Conservation (phyloP, 176 grass and related monocot genomes). For the Carex cristatella region DNA sequence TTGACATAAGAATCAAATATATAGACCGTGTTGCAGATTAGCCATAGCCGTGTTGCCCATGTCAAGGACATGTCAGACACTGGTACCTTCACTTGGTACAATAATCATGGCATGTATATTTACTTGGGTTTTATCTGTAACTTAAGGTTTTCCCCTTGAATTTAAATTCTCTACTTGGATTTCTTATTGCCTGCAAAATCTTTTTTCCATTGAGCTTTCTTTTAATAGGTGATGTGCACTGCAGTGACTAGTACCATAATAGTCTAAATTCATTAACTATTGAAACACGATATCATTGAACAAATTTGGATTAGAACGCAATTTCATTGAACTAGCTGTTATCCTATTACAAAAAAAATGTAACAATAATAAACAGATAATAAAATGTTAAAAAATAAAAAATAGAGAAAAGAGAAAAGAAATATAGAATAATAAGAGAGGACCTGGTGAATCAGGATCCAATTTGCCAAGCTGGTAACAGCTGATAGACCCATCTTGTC, state of each 20-base stretch:
- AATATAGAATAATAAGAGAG: slow-evolving; percentile 21
- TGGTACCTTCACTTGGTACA: not conserved
- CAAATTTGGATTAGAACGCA: slow-evolving; percentile 1
- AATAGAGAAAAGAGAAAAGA: not conserved
- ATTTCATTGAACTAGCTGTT: not conserved
- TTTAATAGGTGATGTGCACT: not conserved
- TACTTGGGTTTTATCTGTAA: not conserved
- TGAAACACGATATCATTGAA: not conserved
- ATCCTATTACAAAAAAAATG: not conserved
- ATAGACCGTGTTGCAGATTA: not conserved
- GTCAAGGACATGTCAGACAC: not conserved
- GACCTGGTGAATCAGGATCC: slow-evolving; percentile 65
- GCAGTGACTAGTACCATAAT: slow-evolving; percentile 4
- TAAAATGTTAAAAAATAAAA: not conserved
- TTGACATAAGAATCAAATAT: not conserved
- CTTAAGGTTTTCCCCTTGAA: not conserved
- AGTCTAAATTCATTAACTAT: slow-evolving; percentile 13
- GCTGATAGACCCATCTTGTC: slow-evolving; percentile 72
- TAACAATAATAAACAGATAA: not conserved
- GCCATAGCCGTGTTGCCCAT: not conserved
- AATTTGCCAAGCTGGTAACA: slow-evolving; percentile 79
- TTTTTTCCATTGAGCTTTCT: not conserved
- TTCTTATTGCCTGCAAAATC: not conserved
- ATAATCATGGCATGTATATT: not conserved
- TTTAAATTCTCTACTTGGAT: no score